These are phyloP conservation scores for Acacia acuminata DNA, from an alignment of 306 rosid species.

Conservation along the genomic window DNA sequence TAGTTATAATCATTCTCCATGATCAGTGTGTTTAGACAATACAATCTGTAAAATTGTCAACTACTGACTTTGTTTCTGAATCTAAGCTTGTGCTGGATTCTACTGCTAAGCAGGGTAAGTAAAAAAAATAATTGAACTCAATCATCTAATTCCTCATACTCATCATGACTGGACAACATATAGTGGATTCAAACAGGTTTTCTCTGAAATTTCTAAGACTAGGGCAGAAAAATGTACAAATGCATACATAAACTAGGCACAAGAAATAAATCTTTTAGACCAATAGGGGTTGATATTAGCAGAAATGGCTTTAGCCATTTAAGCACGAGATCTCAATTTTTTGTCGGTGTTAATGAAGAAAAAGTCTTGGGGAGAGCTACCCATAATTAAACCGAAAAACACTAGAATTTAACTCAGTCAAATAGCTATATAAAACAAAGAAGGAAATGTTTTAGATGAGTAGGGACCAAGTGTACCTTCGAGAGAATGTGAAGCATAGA, in stretches of 20 bases:
- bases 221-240: not conserved
- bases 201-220: not conserved
- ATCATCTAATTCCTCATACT: not conserved
- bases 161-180: not conserved
- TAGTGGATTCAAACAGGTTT: not conserved
- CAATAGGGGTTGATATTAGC: no score
- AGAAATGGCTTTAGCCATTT: no score
- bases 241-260: not conserved
- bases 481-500: slow-evolving; percentile 81
- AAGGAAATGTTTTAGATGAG: not conserved
- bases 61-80: not conserved
- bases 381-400: fast-evolving
- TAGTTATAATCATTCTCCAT: not conserved
- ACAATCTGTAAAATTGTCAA: not conserved
- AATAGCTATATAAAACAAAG: no score
- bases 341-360: no score
- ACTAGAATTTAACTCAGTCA: no score
- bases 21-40: not conserved
- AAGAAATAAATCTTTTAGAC: not conserved
- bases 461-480: slow-evolving; percentile 43
- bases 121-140: not conserved
- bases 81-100: not conserved
- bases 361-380: no score
- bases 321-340: no score
- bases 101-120: not conserved